Evolutionary conservation across 2,329 filamentous ascomycete genomes (phyloP), one percentile per base, ranked within the genome.

Genomic region (Pseudogymnoascus sp.): DNA sequence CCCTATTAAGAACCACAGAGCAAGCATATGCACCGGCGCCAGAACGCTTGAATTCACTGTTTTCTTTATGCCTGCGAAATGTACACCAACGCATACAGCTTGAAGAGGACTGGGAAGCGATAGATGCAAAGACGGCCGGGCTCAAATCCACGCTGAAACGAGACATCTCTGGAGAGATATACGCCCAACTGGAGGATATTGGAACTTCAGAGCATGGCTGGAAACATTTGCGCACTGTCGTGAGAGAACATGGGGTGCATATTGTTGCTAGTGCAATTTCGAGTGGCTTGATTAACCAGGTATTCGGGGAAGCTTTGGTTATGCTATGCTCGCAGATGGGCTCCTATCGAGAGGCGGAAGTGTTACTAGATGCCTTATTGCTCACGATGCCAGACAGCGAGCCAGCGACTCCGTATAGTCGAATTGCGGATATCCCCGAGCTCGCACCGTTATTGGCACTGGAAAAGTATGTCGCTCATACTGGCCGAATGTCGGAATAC

Each of bases 41-140:
- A 14, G 50, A 31, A 56, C 50, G 50, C 7, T 56, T 28, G 1
- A 37, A 37, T 60, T 80, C 80, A 4, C 73, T 84, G 8, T 65
- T 83, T 16, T 76, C 77, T 18, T 79, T 80, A 75, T 81, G 79
- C 63, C 73, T 84, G 5, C 74, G 77, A 61, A 77, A 75, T 64
- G 72, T 84, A 12, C 81, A 81, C 1, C 72, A 73, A 14, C 82
- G 79, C 65, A 78, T 82, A 33, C 69, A 72, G 1, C 74, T 75
- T 33, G 76, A 81, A n/a, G 77, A 82, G 63, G 70, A 70, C 1
- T 75, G 75, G 72, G 75, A 79, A 61, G 69, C 70, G 31, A 66
- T 71, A 11, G 74, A 79, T 18, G 72, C 76, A 3, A 73, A 77
- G 60, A 67, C 74, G 42, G 71, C 73, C 11, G 77, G 76, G 2